Conservation (phyloP, 129 eudicot species). For the Chrysanthemum makinoi region DNA sequence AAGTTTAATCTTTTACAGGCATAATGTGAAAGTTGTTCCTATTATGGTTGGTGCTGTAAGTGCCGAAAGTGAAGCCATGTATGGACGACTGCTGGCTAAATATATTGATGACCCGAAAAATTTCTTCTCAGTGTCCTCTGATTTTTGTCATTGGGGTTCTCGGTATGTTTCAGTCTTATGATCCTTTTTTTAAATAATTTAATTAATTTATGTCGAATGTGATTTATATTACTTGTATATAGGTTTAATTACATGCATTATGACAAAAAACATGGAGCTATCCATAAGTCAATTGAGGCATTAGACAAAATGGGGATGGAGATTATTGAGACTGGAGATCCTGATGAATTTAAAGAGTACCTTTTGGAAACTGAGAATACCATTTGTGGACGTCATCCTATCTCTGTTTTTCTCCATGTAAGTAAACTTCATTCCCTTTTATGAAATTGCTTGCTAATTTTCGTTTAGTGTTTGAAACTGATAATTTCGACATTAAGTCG, state of each 20-base stretch:
- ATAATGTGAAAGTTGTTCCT: constrained; percentile 77
- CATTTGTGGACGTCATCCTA: constrained; percentile 97
- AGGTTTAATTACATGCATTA: constrained; percentile 78
- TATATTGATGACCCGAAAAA: constrained; percentile 84
- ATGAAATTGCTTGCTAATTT: neutral
- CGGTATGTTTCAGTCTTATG: constrained; percentile 45
- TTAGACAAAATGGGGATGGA: constrained; percentile 95
- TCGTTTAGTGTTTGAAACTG: too few species aligned
- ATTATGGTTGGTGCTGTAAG: constrained; percentile 93
- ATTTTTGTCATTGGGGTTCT: constrained; percentile 98
- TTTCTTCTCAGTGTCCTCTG: constrained; percentile 93
- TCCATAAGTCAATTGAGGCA: constrained; percentile 85
- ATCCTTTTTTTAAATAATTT: neutral
- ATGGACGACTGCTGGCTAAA: constrained; percentile 75
- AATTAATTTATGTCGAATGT: neutral
- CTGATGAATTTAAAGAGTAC: constrained; percentile 70
- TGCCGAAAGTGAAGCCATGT: constrained; percentile 82
- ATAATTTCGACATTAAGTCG: too few species aligned
- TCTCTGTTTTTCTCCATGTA: constrained; percentile 91
- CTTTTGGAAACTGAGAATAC: constrained; percentile 80
- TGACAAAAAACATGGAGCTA: constrained; percentile 83
- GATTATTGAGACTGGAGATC: constrained; percentile 87
- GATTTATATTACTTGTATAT: constrained; percentile 14
- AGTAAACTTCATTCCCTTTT: constrained; percentile 18
- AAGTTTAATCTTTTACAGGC: constrained; percentile 37